Conservation (phyloP, 2,329 filamentous ascomycete species). For the Neopestalotiopsis clavispora region DNA sequence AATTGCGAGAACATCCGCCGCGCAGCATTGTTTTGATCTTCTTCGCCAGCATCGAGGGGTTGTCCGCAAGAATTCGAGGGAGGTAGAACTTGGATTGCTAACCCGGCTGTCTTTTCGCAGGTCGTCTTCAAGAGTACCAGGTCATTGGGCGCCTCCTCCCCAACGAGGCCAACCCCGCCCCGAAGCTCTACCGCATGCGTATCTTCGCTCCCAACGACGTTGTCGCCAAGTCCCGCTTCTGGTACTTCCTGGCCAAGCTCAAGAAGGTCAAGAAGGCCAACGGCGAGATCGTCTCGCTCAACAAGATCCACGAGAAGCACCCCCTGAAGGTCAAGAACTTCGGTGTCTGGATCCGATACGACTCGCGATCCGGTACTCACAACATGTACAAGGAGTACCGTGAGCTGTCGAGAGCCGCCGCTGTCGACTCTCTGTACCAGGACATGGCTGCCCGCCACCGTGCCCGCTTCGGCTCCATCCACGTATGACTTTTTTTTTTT, state of each 20-base stretch:
- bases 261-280: slow-evolving; percentile 99
- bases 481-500: slow-evolving; percentile 72
- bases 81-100: slow-evolving; percentile 28
- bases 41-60: background rate
- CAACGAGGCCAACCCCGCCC: slow-evolving; percentile 94
- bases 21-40: background rate
- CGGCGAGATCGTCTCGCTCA: slow-evolving; percentile 97
- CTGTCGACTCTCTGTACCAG: slow-evolving; percentile 96
- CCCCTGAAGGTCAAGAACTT: slow-evolving; percentile 99
- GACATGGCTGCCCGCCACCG: slow-evolving; percentile 99
- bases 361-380: slow-evolving; percentile 99
- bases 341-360: slow-evolving; percentile 98
- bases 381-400: slow-evolving; percentile 99
- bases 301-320: slow-evolving; percentile 99
- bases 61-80: background rate
- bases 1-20: background rate
- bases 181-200: slow-evolving; percentile 99
- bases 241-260: slow-evolving; percentile 99
- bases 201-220: slow-evolving; percentile 98
- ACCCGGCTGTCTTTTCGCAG: slow-evolving; percentile 56
- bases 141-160: slow-evolving; percentile 99
- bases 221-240: slow-evolving; percentile 99
- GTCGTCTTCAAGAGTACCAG: slow-evolving; percentile 99
- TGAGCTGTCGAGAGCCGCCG: slow-evolving; percentile 94
- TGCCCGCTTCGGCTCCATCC: slow-evolving; percentile 96